Base-by-base conservation (phyloP, 257 asterid species). In the Penstemon newberryi region DNA sequence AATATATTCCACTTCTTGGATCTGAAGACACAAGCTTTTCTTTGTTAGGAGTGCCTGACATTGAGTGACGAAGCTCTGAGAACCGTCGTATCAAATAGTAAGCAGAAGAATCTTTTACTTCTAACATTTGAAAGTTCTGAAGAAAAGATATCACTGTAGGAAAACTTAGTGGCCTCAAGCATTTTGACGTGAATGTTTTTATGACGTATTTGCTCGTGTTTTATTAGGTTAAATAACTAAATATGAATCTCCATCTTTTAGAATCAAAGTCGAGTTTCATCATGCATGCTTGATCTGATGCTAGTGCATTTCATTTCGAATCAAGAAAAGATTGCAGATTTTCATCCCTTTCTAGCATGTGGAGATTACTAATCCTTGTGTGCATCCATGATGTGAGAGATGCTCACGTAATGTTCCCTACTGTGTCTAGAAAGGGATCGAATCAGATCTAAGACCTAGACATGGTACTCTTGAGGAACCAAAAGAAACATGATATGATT, bases 1-100 rank as follows among this genome's bases (percentile, higher is more conserved):
- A 93, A 83, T 88, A 90, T 65, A 84, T 87, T 63, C 98, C 96
- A 0, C 83, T 79, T 55, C 84, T 81, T 54, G 97, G 91, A 76
- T 79, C 96, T 38, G 95, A 80, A 62, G 94, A 85, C 58, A 3
- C 91, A 44, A 74, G 72, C 75, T 83, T 74, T 54, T 72, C 89
- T 6, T 71, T 78, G 69, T 63, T 82, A 51, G 89, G 89, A 39
- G 67, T 77, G 56, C 67, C 86, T 2, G 89, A 81, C 56, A 66
- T 70, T 19, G 95, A 86, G 11, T 83, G 78, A 83, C 57, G 63
- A 53, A 58, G 59, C 39, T 49, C 77, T 56, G 56, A 58, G 51
- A 19, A 18, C 38, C 15, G 41, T 12, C 63, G 3, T 43, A 33
- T 68, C n/a, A 72, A 38, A 58, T 73, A 50, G 56, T 41, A 52